A percentile compares a stretch with the other conserved stretches of the same genome.
phyloP scores from a whole-genome alignment of 768 basidiomycete species.

The Lactarius sanguifluus region DNA sequence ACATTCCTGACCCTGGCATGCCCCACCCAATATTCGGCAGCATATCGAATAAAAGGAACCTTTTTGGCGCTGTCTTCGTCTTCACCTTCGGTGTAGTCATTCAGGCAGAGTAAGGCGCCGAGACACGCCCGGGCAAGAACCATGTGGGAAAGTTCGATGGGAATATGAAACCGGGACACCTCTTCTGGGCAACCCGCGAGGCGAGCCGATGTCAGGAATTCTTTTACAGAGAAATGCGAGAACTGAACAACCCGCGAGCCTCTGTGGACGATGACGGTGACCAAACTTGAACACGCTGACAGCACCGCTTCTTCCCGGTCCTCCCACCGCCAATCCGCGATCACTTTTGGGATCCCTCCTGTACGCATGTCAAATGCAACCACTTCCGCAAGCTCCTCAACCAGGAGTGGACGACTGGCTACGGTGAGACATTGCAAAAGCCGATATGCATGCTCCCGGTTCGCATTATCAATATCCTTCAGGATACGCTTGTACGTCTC shows the following conservation, averaged over 20 bases:
- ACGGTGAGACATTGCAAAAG: background rate
- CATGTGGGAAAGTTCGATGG: background rate
- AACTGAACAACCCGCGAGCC: background rate
- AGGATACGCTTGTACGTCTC: slow-evolving; percentile 6
- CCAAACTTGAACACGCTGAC: background rate
- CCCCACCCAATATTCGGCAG: background rate
- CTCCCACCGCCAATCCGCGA: background rate
- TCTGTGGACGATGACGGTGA: background rate
- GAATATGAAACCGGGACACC: background rate
- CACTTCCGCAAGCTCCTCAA: background rate
- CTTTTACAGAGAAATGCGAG: background rate
- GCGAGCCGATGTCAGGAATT: background rate
- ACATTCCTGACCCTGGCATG: background rate
- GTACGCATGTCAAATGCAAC: background rate
- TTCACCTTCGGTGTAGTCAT: no score
- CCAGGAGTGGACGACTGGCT: background rate
- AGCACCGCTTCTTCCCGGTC: background rate
- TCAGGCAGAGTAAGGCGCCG: background rate
- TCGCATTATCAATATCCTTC: background rate
- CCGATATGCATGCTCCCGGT: background rate
- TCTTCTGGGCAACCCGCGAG: background rate
- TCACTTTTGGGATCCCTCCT: background rate
- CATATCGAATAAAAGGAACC: background rate
- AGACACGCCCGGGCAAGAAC: slow-evolving; percentile 1
- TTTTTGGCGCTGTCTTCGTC: background rate